Evolutionary conservation across 1,284 basidiomycete genomes (phyloP), one percentile per base, ranked within the genome.

Genomic region (Malassezia nana): DNA sequence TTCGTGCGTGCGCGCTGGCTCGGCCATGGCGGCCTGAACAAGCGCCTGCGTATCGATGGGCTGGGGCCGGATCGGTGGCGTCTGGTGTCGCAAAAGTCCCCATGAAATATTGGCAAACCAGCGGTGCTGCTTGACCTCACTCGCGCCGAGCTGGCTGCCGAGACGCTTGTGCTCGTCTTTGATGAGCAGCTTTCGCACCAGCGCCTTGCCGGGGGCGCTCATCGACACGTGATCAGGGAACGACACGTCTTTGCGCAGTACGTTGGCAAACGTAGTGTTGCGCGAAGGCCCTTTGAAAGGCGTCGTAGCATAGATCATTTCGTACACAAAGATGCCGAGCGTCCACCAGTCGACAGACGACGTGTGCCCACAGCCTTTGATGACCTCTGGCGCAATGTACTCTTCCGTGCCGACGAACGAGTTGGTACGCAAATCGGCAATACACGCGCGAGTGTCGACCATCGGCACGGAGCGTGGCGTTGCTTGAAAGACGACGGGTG

Each of bases 281-380:
- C 94, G 85, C 77, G 91, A 86, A 45, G 82, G 79, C 38, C 92
- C 94, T 78, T 99, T 99, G 84, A 98, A 98, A 30, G 94, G 94
- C 50, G 94, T 98, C 48, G 89, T 94, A 31, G 89, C 91, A 75
- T 86, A 94, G 77, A 98, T 94, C 94, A 98, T 98, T 79, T 99
- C 94, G 78, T 92, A 95, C 67, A 98, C 89, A 68, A 99, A 81
- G 67, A 99, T 98, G 33, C 94, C 94, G 46, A 95, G 79, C 29
- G 92, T 98, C 94, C 89, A 96, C 92, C 92, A 98, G 77, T 99
- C 94, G 48, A 99, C 94, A 7, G 94, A 90, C 58, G 88, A 89
- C 31, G 92, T 95, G 77, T 99, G 94, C 13, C 94, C 94, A 74
- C 88, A 84, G 41, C 90, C 91, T 70, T 89, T 88, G 74, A 99